phyloP scores from a whole-genome alignment of 2,329 filamentous ascomycete species.

The Colletotrichum lini region DNA sequence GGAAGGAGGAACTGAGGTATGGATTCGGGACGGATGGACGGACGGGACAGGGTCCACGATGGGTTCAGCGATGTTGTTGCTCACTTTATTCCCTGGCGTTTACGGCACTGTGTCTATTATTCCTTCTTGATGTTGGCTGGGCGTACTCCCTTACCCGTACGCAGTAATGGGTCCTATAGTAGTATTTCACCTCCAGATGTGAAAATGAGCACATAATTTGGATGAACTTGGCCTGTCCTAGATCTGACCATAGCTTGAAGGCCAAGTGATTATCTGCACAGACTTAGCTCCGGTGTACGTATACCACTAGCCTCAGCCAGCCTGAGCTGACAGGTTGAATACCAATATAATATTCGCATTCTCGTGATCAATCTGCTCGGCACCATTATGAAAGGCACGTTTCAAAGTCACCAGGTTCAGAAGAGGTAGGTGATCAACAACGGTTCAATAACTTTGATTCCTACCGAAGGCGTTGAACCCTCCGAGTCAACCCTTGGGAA shows the following conservation, averaged over 20 bases:
- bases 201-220: background rate
- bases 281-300: background rate
- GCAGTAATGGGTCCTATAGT: constrained; percentile 1
- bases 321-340: background rate
- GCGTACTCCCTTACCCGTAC: constrained; percentile 1
- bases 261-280: background rate
- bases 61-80: constrained; percentile 14
- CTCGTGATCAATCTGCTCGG: background rate
- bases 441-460: constrained; percentile 23
- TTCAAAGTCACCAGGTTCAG: background rate
- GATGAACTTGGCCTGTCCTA: background rate
- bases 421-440: background rate
- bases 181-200: background rate
- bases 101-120: constrained; percentile 11
- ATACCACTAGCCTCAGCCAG: background rate
- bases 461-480: constrained; percentile 5
- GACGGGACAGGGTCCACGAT: constrained; percentile 18
- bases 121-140: background rate
- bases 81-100: constrained; percentile 25
- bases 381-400: background rate
- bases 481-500: constrained; percentile 17
- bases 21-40: background rate
- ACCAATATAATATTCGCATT: background rate
- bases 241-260: background rate
- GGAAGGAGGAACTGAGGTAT: constrained; percentile 20